Percentiles rank a stretch among this genome's conserved stretches.
Conservation (phyloP, 106 monocot species). For the Ottelia alismoides region DNA sequence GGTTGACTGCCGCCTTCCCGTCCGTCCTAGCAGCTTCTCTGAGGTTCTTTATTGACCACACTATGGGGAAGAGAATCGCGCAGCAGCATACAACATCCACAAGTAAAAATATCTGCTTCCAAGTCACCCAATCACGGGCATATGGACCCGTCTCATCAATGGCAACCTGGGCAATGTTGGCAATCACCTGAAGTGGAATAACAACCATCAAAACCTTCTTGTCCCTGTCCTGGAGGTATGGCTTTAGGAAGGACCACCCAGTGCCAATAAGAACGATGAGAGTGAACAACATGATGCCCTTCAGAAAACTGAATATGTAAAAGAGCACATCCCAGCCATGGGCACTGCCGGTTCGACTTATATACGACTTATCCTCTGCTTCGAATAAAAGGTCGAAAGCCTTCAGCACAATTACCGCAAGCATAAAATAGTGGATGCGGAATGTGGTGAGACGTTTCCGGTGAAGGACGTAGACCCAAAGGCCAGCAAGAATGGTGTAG, state of each 20-base stretch:
- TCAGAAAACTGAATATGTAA: constrained; percentile 22
- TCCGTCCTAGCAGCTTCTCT: constrained; percentile 46
- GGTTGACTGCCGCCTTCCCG: constrained; percentile 50
- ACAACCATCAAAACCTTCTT: constrained; percentile 37
- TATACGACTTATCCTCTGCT: constrained; percentile 20
- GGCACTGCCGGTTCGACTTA: constrained; percentile 16
- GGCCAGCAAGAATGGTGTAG: constrained; percentile 9
- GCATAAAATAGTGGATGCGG: constrained; percentile 26
- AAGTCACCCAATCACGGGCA: constrained; percentile 29
- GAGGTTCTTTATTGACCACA: constrained; percentile 55
- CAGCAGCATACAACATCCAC: constrained; percentile 54
- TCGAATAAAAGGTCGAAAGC: constrained; percentile 14
- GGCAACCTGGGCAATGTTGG: constrained; percentile 32
- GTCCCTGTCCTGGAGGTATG: constrained; percentile 21
- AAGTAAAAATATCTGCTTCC: constrained; percentile 50
- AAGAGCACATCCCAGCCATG: constrained; percentile 28
- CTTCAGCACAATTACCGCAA: constrained; percentile 18
- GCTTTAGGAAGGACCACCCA: constrained; percentile 24
- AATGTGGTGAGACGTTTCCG: constrained; percentile 10
- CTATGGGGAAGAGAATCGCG: constrained; percentile 46
- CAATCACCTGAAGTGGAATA: constrained; percentile 36
- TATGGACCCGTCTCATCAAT: constrained; percentile 36
- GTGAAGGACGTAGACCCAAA: constrained; percentile 11
- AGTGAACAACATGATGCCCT: constrained; percentile 19
- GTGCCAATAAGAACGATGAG: constrained; percentile 23